A percentile compares a stretch with the other conserved stretches of the same genome.
These are phyloP conservation scores for Amauroascus verrucosus DNA, from an alignment of 2,329 filamentous ascomycete genomes.

Conservation along the genomic window DNA sequence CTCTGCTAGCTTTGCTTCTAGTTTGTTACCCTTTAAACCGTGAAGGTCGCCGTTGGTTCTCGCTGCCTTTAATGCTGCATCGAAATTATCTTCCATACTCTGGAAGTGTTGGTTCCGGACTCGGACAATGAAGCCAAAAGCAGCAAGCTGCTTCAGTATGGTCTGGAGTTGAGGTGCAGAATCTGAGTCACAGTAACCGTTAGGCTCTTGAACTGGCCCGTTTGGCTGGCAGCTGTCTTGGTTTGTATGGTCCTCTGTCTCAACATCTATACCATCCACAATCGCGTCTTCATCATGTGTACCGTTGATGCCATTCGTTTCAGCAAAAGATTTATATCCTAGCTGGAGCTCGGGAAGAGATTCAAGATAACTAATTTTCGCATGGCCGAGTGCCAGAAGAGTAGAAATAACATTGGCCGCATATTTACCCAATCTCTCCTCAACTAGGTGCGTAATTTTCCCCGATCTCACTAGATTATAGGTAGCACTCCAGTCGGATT, in stretches of 20 bases:
- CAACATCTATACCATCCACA: conserved; percentile 17
- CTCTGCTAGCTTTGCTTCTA: conserved; percentile 26
- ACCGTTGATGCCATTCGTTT: conserved; percentile 18
- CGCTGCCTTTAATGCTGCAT: conserved; percentile 31
- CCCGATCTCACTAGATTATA: conserved; percentile 75
- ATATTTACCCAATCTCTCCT: conserved; percentile 61
- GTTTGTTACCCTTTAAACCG: conserved; percentile 31
- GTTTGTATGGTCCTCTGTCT: conserved; percentile 33
- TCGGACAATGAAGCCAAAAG: conserved; percentile 34
- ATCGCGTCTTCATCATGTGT: conserved; percentile 17
- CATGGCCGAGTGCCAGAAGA: conserved; percentile 66
- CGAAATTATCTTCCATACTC: conserved; percentile 30
- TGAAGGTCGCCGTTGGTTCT: conserved; percentile 25
- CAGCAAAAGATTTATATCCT: conserved; percentile 7
- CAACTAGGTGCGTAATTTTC: conserved; percentile 67
- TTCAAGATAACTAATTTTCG: conserved; percentile 43
- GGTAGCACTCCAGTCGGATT: conserved; percentile 67
- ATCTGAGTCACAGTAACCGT: conserved; percentile 20
- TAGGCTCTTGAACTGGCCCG: conserved; percentile 9
- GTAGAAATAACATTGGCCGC: conserved; percentile 66
- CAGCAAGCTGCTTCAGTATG: conserved; percentile 32
- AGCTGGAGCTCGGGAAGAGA: conserved; percentile 27
- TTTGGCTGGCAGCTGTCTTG: neutral
- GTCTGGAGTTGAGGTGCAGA: conserved; percentile 25
- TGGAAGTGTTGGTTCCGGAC: conserved; percentile 35